These are phyloP conservation scores for Pseudoneurospora amorphoporcata DNA, from an alignment of 495 filamentous ascomycete species.

Conservation along the genomic window DNA sequence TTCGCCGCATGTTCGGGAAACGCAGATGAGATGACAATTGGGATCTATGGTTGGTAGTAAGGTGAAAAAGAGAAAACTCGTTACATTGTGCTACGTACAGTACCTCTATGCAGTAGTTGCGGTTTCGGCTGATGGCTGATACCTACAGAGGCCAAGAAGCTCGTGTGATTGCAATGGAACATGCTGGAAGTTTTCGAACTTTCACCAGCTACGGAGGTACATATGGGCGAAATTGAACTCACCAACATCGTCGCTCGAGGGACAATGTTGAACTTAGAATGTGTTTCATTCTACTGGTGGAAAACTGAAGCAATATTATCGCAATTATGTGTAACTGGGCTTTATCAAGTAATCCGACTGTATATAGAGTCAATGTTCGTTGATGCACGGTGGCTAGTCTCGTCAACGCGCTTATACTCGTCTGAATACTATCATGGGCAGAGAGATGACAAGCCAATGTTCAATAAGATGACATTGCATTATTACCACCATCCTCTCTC, in stretches of 20 bases:
- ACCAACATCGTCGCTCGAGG: background rate
- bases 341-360: background rate
- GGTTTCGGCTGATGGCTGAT: background rate
- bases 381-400: background rate
- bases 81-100: background rate
- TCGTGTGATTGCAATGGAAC: background rate
- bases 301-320: background rate
- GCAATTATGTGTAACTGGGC: background rate
- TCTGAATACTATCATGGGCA: background rate
- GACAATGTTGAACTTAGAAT: background rate
- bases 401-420: background rate
- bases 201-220: background rate
- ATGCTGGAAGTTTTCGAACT: background rate
- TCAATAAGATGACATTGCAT: background rate
- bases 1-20: background rate
- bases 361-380: background rate
- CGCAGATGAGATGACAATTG: background rate
- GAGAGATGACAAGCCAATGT: background rate
- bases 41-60: background rate
- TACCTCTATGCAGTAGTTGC: background rate
- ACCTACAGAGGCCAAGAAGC: background rate
- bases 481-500: background rate
- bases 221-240: background rate
- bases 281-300: background rate
- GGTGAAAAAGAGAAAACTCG: background rate